phyloP scores from a whole-genome alignment of 331 rosid species.

The Quercus tomentella region DNA sequence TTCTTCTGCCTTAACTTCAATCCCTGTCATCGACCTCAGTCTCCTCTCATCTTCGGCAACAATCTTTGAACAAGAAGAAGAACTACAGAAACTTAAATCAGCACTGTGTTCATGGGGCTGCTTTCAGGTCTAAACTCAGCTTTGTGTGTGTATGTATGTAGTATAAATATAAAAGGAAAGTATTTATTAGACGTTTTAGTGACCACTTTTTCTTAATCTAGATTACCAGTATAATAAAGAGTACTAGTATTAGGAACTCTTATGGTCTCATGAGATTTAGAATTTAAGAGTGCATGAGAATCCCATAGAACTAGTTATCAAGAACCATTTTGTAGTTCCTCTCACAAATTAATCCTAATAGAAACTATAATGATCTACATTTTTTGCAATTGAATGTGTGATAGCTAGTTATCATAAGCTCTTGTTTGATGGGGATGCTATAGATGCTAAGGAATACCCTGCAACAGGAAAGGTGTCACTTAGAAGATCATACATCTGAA shows the following conservation, averaged over 20 bases:
- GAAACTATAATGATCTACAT: background rate
- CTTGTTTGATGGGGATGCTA: background rate
- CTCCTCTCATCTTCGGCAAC: slow-evolving; percentile 4
- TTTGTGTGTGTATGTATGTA: background rate
- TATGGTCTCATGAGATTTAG: too few relatives aligned
- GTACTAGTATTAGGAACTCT: too few relatives aligned
- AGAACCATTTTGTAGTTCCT: too few relatives aligned
- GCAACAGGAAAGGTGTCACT: background rate
- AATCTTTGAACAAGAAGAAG: slow-evolving; percentile 3
- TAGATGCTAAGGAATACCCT: background rate
- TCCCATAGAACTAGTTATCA: too few relatives aligned
- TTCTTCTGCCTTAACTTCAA: slow-evolving; percentile 1
- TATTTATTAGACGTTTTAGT: too few relatives aligned
- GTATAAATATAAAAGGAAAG: too few relatives aligned
- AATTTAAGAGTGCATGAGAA: too few relatives aligned
- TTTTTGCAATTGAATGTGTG: background rate
- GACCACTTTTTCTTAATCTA: too few relatives aligned
- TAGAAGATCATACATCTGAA: background rate
- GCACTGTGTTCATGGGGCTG: slow-evolving; percentile 29
- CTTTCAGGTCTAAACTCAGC: slow-evolving; percentile 16
- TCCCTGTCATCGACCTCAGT: slow-evolving; percentile 18
- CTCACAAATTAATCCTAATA: too few relatives aligned
- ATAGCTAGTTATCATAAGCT: background rate
- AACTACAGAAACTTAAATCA: slow-evolving; percentile 14
- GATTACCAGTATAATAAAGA: too few relatives aligned